These are phyloP conservation scores for Juglanconis juglandina DNA, from an alignment of 2,329 filamentous ascomycete species.

Conservation along the genomic window DNA sequence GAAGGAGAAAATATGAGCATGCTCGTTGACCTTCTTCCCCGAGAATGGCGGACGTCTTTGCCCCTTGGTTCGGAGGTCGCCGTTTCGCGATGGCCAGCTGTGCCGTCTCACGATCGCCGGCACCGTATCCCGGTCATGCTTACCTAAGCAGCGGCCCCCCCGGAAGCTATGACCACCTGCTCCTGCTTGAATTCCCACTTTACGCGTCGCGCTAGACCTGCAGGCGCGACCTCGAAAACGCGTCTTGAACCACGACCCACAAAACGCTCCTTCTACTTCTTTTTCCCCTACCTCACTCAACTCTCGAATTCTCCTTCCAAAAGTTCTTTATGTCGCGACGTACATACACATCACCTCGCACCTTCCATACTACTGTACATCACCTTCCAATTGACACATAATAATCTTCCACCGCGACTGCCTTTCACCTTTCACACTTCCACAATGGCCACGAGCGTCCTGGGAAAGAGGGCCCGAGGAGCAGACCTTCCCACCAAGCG, in stretches of 20 bases:
- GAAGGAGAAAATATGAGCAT: not conserved
- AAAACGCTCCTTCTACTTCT: not conserved
- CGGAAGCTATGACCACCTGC: slow-evolving; percentile 1
- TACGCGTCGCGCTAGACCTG: not conserved
- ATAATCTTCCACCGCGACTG: slow-evolving; percentile 9
- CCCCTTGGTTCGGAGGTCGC: not conserved
- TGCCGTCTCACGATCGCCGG: not conserved
- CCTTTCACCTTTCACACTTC: slow-evolving; percentile 5
- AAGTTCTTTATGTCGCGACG: not conserved
- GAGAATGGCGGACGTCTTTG: not conserved
- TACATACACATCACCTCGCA: not conserved
- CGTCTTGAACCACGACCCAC: not conserved
- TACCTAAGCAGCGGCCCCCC: not conserved
- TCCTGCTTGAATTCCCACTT: not conserved
- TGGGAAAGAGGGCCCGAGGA: slow-evolving; percentile 31
- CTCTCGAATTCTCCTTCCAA: slow-evolving; percentile 2
- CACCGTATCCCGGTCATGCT: not conserved
- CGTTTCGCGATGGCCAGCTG: not conserved
- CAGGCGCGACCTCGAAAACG: not conserved
- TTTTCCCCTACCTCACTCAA: not conserved
- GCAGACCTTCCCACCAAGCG: slow-evolving; percentile 40
- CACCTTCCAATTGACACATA: not conserved
- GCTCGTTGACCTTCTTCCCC: not conserved
- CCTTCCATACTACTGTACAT: slow-evolving; percentile 12
- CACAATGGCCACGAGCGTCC: slow-evolving; percentile 24